Evolutionary conservation across 2,329 filamentous ascomycete genomes (phyloP).

Genomic region (Stemphylium beticola): DNA sequence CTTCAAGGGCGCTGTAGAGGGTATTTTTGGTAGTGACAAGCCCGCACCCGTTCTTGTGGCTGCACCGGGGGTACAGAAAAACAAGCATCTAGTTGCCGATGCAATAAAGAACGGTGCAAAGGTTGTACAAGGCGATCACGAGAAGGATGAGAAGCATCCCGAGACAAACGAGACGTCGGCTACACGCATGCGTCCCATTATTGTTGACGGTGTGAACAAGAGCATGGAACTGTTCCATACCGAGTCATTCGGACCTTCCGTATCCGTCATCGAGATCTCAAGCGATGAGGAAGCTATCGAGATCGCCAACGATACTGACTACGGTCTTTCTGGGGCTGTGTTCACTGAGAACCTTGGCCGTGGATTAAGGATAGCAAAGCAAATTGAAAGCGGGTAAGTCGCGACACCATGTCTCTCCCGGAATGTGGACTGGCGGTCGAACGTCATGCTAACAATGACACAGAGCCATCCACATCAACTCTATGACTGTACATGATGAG

Average conservation of each 20-base stretch:
- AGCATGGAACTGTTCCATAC: slow-evolving; percentile 77
- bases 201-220: slow-evolving; percentile 70
- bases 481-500: slow-evolving; percentile 60
- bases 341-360: slow-evolving; percentile 71
- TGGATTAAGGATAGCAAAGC: slow-evolving; percentile 52
- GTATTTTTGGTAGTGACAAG: slow-evolving; percentile 54
- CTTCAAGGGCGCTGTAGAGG: slow-evolving; percentile 55
- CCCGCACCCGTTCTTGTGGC: slow-evolving; percentile 55
- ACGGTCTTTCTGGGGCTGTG: slow-evolving; percentile 73
- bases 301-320: slow-evolving; percentile 82
- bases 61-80: slow-evolving; percentile 58
- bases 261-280: slow-evolving; percentile 70
- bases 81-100: slow-evolving; percentile 60
- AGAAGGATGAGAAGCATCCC: slow-evolving; percentile 42
- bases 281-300: slow-evolving; percentile 73
- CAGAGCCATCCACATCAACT: slow-evolving; percentile 59
- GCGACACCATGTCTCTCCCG: background rate
- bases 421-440: background rate
- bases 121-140: slow-evolving; percentile 59
- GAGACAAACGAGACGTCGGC: slow-evolving; percentile 51
- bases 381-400: slow-evolving; percentile 63
- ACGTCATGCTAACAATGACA: background rate
- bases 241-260: slow-evolving; percentile 79
- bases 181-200: slow-evolving; percentile 65
- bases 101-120: slow-evolving; percentile 65